Conservation (phyloP, 148 eudicot genomes). For the Camellia lanceoleosa region DNA sequence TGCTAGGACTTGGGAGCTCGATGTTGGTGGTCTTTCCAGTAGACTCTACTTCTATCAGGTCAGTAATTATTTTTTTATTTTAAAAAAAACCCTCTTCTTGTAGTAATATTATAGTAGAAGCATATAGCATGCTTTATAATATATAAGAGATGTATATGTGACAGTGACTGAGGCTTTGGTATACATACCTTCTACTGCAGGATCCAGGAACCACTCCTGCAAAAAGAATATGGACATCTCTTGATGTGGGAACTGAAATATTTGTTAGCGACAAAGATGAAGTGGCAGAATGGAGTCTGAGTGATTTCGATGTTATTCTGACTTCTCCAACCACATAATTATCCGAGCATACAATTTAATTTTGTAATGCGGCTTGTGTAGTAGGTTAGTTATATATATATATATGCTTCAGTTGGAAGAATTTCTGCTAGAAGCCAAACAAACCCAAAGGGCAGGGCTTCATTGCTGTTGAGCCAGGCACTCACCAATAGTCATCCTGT, state of each 20-base stretch:
- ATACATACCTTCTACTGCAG: slow-evolving; percentile 27
- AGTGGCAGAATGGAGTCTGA: slow-evolving; percentile 71
- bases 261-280: slow-evolving; percentile 63
- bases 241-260: slow-evolving; percentile 81
- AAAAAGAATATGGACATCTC: slow-evolving; percentile 70
- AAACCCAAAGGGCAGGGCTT: neutral
- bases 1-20: slow-evolving; percentile 71
- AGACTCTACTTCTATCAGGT: slow-evolving; percentile 84
- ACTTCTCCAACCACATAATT: slow-evolving; percentile 28
- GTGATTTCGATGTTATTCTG: slow-evolving; percentile 66
- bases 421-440: neutral
- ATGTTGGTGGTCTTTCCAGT: slow-evolving; percentile 75
- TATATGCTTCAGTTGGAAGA: neutral
- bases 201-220: slow-evolving; percentile 75
- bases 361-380: neutral
- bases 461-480: neutral
- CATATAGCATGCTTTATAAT: too few species aligned
- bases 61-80: neutral
- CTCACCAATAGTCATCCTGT: too few species aligned
- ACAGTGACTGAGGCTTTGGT: neutral
- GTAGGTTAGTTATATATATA: too few species aligned
- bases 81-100: too few species aligned
- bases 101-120: too few species aligned
- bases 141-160: neutral
- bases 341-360: neutral